Base-by-base conservation (phyloP, 345 rosid species). In the Arabidopsis arenosa region DNA sequence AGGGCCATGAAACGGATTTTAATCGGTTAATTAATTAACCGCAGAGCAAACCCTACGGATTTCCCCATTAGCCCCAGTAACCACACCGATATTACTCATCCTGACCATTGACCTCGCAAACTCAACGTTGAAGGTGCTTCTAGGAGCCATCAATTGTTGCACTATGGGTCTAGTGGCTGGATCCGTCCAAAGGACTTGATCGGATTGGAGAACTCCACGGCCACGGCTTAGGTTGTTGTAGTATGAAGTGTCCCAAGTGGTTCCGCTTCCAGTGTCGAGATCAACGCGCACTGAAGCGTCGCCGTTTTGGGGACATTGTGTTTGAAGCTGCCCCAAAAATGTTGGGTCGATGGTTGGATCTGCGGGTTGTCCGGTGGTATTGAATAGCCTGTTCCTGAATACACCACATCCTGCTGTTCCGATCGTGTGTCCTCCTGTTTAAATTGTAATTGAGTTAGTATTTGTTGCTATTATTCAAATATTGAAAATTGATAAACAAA, bases 41-140 rank as follows among this genome's bases (percentile, higher is more conserved):
- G 82, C 82, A 1, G 85, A 80, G 72, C 92, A 89, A 37, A 82
- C 78, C 37, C 63, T 82, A 49, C 92, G 84, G 59, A 87, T 83
- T 74, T 84, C 90, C 7, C 92, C 90, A 14, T 35, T 48, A 3
- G 75, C 59, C 8, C 86, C 86, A 0, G 88, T 77, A 63, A 79
- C 73, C 14, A 86, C 84, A 0, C 85, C 90, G 40, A 85, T 83
- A 23, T 83, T 85, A 72, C 90, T 83, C 95, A 87, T 89, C 82
- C 74, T 87, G 11, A 85, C 83, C 92, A 89, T 89, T n/a, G 95
- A 69, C 61, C 71, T 81, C 3, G 82, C 85, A 63, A 89, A 89
- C 72, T 89, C 90, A 7, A 15, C 66, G 61, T 73, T 77, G 68
- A 86, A 89, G 41, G 32, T 79, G 26, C 83, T 74, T 37, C 77